phyloP scores from a whole-genome alignment of 768 basidiomycete species.

The Mrakia gelida region DNA sequence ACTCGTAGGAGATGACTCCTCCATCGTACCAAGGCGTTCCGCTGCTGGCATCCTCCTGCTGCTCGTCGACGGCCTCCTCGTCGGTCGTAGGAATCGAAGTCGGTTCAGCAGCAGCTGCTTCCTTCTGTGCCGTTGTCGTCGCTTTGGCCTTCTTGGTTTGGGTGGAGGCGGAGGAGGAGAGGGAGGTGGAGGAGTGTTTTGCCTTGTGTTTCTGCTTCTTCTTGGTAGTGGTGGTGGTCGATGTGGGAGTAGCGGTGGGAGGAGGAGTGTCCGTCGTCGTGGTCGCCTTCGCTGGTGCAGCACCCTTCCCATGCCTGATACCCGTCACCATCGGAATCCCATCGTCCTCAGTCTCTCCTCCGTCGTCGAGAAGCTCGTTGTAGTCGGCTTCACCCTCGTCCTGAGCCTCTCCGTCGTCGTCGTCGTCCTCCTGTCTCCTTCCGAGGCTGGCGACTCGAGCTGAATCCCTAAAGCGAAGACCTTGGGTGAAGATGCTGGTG shows the following conservation, averaged over 20 bases:
- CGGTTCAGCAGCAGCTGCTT: not conserved
- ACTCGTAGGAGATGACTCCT: conserved; percentile 52
- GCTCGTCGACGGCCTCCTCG: not conserved
- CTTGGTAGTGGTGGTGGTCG: not conserved
- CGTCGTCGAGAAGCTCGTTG: conserved; percentile 16
- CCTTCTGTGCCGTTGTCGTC: not conserved
- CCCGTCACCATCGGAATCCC: not conserved
- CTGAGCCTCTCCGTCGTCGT: not conserved
- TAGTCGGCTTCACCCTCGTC: conserved; percentile 24
- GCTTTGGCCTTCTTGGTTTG: not conserved
- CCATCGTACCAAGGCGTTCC: conserved; percentile 10
- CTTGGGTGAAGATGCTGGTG: conserved; percentile 84
- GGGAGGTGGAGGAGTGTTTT: not conserved
- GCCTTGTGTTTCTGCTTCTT: not conserved
- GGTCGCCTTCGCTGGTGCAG: not conserved
- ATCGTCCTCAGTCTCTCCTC: conserved; percentile 18
- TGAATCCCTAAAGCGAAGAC: conserved; percentile 49
- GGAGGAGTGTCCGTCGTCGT: not conserved
- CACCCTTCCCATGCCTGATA: not conserved
- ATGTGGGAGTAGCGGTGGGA: not conserved
- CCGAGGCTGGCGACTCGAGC: too few relatives aligned
- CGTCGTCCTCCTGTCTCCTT: not conserved
- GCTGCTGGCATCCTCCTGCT: not conserved
- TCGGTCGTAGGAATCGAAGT: not conserved
- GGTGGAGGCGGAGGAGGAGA: not conserved